Percentiles rank a stretch among this genome's conserved stretches.
These are phyloP conservation scores for Colletotrichum godetiae DNA, from an alignment of 2,329 filamentous ascomycete genomes.

Conservation along the genomic window DNA sequence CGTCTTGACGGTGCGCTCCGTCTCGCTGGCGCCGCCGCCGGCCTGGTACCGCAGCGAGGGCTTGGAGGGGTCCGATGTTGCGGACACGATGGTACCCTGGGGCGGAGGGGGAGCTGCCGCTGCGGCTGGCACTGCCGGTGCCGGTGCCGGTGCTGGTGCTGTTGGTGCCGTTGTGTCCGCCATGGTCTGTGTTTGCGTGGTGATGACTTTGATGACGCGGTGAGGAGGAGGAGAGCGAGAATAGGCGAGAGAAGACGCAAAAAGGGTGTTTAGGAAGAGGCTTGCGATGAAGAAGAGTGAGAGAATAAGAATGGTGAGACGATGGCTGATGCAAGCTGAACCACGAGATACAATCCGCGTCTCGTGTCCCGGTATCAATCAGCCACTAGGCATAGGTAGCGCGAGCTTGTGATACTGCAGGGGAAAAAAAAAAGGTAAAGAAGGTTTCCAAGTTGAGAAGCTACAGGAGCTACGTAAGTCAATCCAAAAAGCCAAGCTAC, in stretches of 20 bases:
- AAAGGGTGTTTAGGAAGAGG: not conserved
- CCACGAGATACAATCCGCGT: slow-evolving; percentile 17
- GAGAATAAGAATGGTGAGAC: slow-evolving; percentile 12
- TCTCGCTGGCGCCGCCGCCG: slow-evolving; percentile 59
- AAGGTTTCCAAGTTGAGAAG: not conserved
- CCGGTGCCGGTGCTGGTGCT: not conserved
- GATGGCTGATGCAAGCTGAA: slow-evolving; percentile 18
- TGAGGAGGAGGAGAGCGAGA: not conserved
- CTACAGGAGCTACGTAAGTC: not conserved
- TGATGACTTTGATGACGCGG: slow-evolving; percentile 3
- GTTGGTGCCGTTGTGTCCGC: slow-evolving; percentile 14
- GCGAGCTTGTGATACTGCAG: not conserved
- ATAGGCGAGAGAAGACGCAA: not conserved
- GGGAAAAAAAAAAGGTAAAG: not conserved
- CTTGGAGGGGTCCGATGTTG: not conserved
- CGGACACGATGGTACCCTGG: not conserved
- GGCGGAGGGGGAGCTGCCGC: not conserved
- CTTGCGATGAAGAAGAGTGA: not conserved
- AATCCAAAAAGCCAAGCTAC: not conserved
- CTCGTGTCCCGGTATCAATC: slow-evolving; percentile 12
- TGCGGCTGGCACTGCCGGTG: no score
- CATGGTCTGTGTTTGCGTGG: slow-evolving; percentile 5
- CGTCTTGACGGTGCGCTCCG: slow-evolving; percentile 52
- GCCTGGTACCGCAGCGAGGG: slow-evolving; percentile 46
- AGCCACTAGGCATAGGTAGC: slow-evolving; percentile 7